Percentiles rank a stretch among this genome's conserved stretches.
Evolutionary conservation across 2,329 filamentous ascomycete species (phyloP).

Genomic region (Cercospora zeina): DNA sequence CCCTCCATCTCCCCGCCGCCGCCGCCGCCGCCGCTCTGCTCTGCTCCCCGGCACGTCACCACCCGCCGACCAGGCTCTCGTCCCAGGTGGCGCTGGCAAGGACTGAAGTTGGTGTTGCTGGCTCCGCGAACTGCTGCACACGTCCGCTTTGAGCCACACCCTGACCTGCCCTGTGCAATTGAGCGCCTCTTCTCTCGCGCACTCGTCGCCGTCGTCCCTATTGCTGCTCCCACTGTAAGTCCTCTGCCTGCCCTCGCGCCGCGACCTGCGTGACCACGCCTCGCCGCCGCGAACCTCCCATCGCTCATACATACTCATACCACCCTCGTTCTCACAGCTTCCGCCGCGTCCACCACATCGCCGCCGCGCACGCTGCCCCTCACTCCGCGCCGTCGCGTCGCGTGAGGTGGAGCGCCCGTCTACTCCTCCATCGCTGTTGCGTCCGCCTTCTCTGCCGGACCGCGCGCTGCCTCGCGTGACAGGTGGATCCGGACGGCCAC

Average conservation of each 20-base stretch:
- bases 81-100: slow-evolving; percentile 19
- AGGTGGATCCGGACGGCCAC: neutral
- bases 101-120: slow-evolving; percentile 23
- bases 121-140: slow-evolving; percentile 30
- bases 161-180: slow-evolving; percentile 25
- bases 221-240: slow-evolving; percentile 12
- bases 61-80: slow-evolving; percentile 27
- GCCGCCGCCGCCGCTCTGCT: neutral
- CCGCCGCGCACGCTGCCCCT: neutral
- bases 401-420: slow-evolving; percentile 1
- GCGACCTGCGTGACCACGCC: slow-evolving; percentile 7
- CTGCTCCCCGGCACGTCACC: slow-evolving; percentile 1
- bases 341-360: neutral
- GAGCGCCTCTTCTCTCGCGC: slow-evolving; percentile 23
- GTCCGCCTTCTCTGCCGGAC: slow-evolving; percentile 9
- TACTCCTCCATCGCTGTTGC: slow-evolving; percentile 9
- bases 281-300: slow-evolving; percentile 6
- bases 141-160: slow-evolving; percentile 27
- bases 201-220: slow-evolving; percentile 9
- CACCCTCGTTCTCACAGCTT: neutral
- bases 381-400: neutral
- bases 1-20: neutral
- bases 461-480: slow-evolving; percentile 5
- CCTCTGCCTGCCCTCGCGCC: neutral
- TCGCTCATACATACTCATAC: slow-evolving; percentile 2